phyloP scores from a whole-genome alignment of 2,329 filamentous ascomycete genomes.

The Stenocarpella maydis region DNA sequence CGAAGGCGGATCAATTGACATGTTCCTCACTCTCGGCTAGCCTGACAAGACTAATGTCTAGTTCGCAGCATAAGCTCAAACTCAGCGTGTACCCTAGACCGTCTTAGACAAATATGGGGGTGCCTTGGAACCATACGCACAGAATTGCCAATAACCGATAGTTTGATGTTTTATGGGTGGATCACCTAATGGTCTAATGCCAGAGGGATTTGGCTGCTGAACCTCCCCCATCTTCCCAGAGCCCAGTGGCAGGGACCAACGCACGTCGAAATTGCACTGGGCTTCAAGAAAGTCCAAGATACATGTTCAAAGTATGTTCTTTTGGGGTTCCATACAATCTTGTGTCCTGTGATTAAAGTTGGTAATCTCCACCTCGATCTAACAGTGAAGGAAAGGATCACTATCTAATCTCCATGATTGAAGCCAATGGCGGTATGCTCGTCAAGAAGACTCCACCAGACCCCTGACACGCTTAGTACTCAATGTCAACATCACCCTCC shows the following conservation, averaged over 20 bases:
- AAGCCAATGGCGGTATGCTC: constrained; percentile 34
- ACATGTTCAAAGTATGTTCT: constrained; percentile 25
- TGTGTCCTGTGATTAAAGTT: constrained; percentile 35
- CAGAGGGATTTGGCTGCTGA: neutral
- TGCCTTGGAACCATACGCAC: too few species aligned
- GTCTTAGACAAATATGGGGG: neutral
- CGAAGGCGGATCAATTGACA: too few species aligned
- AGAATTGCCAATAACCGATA: too few species aligned
- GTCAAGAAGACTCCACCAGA: constrained; percentile 32
- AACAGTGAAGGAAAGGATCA: constrained; percentile 33
- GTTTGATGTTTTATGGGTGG: neutral
- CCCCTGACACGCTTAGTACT: constrained; percentile 72
- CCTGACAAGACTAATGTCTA: too few species aligned
- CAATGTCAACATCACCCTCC: constrained; percentile 84
- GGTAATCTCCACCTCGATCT: constrained; percentile 34
- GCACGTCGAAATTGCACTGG: neutral
- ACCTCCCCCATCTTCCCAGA: neutral
- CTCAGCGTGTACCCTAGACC: too few species aligned
- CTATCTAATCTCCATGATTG: constrained; percentile 33
- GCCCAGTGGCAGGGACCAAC: neutral
- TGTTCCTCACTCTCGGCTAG: too few species aligned
- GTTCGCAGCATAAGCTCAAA: too few species aligned
- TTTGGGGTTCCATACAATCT: constrained; percentile 35
- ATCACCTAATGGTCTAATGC: neutral
- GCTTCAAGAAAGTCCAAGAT: neutral